Evolutionary conservation across 495 filamentous ascomycete genomes (phyloP).

Genomic region (Xylaria flabelliformis): DNA sequence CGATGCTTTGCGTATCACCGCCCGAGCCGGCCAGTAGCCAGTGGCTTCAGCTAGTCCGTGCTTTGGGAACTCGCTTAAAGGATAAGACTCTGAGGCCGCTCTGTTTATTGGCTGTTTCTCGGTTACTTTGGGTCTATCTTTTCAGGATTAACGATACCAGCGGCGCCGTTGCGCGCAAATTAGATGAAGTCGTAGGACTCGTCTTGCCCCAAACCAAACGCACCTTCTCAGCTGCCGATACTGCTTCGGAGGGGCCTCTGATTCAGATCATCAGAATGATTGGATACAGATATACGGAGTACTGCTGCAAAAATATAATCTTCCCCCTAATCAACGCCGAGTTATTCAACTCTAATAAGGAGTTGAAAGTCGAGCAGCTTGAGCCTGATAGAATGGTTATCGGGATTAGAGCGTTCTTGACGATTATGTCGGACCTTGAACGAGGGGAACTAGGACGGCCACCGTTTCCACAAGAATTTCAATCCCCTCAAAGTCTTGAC

Average conservation of each 20-base stretch:
- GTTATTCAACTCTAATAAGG: slow-evolving; percentile 75
- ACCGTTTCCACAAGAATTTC: slow-evolving; percentile 75
- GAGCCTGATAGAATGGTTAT: slow-evolving; percentile 97
- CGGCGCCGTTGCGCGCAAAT: slow-evolving; percentile 71
- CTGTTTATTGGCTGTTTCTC: slow-evolving; percentile 86
- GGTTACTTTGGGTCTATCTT: slow-evolving; percentile 95
- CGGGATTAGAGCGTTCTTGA: slow-evolving; percentile 90
- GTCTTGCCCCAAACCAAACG: slow-evolving; percentile 80
- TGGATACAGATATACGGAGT: slow-evolving; percentile 89
- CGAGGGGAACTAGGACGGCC: slow-evolving; percentile 78
- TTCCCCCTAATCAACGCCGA: slow-evolving; percentile 96
- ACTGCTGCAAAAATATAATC: slow-evolving; percentile 88
- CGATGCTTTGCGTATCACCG: slow-evolving; percentile 85
- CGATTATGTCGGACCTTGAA: slow-evolving; percentile 93
- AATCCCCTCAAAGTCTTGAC: slow-evolving; percentile 47
- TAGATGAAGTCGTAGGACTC: slow-evolving; percentile 85
- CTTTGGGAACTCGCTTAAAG: slow-evolving; percentile 78
- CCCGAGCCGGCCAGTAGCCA: slow-evolving; percentile 81
- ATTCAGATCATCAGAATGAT: slow-evolving; percentile 95
- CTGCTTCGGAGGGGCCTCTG: slow-evolving; percentile 81
- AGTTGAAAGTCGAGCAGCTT: slow-evolving; percentile 87
- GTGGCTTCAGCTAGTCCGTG: slow-evolving; percentile 81
- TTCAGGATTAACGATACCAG: slow-evolving; percentile 77
- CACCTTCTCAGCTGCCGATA: slow-evolving; percentile 78
- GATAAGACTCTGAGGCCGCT: slow-evolving; percentile 80